Percentiles rank a stretch among this genome's conserved stretches.
These are phyloP conservation scores for Monosporascus cannonballus DNA, from an alignment of 2,329 filamentous ascomycete species.

Conservation along the genomic window DNA sequence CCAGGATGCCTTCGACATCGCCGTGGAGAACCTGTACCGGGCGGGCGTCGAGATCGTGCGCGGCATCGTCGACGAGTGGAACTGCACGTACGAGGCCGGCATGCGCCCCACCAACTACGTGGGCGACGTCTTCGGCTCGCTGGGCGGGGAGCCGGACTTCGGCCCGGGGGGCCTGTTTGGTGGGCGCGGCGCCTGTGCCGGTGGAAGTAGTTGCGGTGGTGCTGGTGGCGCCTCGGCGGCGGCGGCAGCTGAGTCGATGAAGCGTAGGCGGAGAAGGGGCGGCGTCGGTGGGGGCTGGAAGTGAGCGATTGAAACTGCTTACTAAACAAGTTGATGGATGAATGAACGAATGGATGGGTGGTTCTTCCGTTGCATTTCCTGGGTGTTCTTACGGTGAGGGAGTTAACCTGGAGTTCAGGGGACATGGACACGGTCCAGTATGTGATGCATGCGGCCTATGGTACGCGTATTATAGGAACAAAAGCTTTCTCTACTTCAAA, in stretches of 20 bases:
- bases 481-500: too few relatives aligned
- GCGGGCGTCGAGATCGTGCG: slow-evolving; percentile 60
- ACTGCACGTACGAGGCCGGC: slow-evolving; percentile 49
- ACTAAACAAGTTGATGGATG: not conserved
- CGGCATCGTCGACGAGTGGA: slow-evolving; percentile 58
- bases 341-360: not conserved
- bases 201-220: not conserved
- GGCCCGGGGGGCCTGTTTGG: slow-evolving; percentile 41
- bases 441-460: too few relatives aligned
- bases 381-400: too few relatives aligned
- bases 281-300: not conserved
- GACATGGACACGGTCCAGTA: too few relatives aligned
- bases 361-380: too few relatives aligned
- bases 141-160: slow-evolving; percentile 62
- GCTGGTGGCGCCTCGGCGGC: not conserved
- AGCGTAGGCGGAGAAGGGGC: not conserved
- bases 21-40: slow-evolving; percentile 59
- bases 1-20: slow-evolving; percentile 58
- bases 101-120: slow-evolving; percentile 58
- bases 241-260: not conserved
- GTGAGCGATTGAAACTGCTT: not conserved
- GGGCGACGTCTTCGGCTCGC: slow-evolving; percentile 63
- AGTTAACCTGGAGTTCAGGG: too few relatives aligned
- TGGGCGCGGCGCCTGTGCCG: slow-evolving; percentile 1
- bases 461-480: too few relatives aligned